These are phyloP conservation scores for Periconia macrospinosa DNA, from an alignment of 2,329 filamentous ascomycete species.

Conservation along the genomic window DNA sequence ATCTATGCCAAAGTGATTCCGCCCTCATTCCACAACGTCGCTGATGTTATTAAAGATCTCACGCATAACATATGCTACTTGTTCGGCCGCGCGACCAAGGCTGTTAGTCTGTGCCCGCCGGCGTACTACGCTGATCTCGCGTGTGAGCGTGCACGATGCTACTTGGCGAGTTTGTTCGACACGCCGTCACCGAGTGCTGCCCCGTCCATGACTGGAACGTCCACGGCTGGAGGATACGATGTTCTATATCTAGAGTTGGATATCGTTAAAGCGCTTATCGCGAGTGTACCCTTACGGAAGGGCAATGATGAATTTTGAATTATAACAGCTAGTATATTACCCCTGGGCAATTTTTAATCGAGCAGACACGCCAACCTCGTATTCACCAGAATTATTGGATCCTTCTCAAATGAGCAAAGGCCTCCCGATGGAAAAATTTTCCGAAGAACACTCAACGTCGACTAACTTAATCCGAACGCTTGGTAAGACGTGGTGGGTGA, in stretches of 20 bases:
- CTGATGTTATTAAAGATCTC: conserved; percentile 69
- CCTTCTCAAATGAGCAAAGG: no score
- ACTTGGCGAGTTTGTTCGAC: conserved; percentile 52
- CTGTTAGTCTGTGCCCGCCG: conserved; percentile 80
- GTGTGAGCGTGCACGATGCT: conserved; percentile 73
- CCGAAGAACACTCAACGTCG: no score
- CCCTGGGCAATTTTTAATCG: no score
- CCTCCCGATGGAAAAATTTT: no score
- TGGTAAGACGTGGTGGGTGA: no score
- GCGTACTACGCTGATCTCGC: conserved; percentile 88
- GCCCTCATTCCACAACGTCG: conserved; percentile 31
- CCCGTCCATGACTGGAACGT: conserved; percentile 12
- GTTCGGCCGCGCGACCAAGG: conserved; percentile 80
- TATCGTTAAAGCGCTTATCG: no score
- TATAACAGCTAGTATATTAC: no score
- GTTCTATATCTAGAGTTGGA: conserved; percentile 16
- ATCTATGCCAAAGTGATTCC: conserved; percentile 7
- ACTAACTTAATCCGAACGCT: no score
- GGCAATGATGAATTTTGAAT: no score
- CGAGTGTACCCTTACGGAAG: no score
- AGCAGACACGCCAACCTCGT: no score
- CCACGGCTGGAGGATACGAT: conserved; percentile 15
- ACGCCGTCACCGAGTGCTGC: conserved; percentile 15
- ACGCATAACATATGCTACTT: conserved; percentile 82
- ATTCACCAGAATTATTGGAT: no score